phyloP scores from a whole-genome alignment of 2,329 filamentous ascomycete genomes.

The Hortaea sp. region DNA sequence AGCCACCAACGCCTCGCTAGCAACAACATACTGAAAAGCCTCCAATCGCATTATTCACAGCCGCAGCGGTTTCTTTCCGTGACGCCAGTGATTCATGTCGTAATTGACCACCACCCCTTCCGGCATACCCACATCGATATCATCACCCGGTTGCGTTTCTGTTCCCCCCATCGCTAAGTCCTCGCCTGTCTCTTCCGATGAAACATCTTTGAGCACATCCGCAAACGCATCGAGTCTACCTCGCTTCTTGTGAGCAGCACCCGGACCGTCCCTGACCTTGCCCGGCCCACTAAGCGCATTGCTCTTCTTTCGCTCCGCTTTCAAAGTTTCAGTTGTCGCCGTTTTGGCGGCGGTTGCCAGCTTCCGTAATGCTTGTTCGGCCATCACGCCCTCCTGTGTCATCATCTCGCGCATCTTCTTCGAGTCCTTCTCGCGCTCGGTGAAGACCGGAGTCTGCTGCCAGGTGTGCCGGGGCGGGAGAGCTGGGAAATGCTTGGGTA shows the following conservation, averaged over 20 bases:
- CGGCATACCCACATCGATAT: constrained; percentile 21
- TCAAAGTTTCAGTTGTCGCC: constrained; percentile 28
- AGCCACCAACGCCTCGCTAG: constrained; percentile 1
- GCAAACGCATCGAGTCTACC: constrained; percentile 42
- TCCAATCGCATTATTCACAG: constrained; percentile 7
- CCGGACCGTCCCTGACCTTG: constrained; percentile 11
- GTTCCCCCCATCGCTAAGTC: constrained; percentile 5
- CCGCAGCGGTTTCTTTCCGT: constrained; percentile 26
- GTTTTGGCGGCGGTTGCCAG: constrained; percentile 42
- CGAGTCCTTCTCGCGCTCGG: constrained; percentile 49
- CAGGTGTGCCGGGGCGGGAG: constrained; percentile 57
- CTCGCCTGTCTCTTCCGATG: constrained; percentile 13
- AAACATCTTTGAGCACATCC: constrained; percentile 36
- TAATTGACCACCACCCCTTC: constrained; percentile 47
- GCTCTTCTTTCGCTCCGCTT: constrained; percentile 32
- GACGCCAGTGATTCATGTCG: constrained; percentile 49
- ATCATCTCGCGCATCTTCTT: constrained; percentile 46
- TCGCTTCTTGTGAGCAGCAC: constrained; percentile 10
- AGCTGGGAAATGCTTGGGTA: constrained; percentile 51
- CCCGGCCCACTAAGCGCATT: constrained; percentile 18
- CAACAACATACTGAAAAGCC: not conserved
- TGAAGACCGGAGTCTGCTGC: constrained; percentile 49
- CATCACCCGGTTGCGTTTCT: constrained; percentile 16
- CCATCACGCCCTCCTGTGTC: constrained; percentile 54
- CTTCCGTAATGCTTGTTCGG: constrained; percentile 55